Conservation (phyloP, 2,329 filamentous ascomycete species). For the Claviceps monticola region DNA sequence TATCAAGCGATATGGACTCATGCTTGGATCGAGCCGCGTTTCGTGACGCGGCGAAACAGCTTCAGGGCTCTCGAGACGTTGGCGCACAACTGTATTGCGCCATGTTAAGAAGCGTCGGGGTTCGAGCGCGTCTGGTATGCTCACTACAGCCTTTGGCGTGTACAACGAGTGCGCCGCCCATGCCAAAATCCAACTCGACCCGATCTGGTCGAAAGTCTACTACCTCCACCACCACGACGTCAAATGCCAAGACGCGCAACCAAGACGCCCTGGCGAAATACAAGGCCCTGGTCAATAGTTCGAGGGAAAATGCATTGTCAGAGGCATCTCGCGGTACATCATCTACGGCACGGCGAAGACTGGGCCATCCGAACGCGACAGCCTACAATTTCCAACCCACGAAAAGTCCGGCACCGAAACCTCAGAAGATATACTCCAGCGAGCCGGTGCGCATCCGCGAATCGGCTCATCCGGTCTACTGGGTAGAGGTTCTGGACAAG, state of each 20-base stretch:
- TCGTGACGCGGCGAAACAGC: constrained; percentile 47
- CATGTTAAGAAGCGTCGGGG: constrained; percentile 65
- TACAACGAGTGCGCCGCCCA: constrained; percentile 34
- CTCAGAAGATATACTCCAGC: constrained; percentile 17
- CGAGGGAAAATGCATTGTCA: constrained; percentile 14
- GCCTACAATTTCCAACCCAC: constrained; percentile 35
- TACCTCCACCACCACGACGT: constrained; percentile 2
- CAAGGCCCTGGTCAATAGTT: constrained; percentile 26
- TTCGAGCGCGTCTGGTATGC: constrained; percentile 73
- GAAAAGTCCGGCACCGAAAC: constrained; percentile 20
- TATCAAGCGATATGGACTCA: constrained; percentile 50
- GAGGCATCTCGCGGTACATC: constrained; percentile 11
- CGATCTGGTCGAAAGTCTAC: constrained; percentile 16
- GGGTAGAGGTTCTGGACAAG: constrained; percentile 83
- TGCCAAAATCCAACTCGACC: constrained; percentile 25
- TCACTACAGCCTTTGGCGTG: constrained; percentile 77
- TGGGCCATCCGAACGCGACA: constrained; percentile 41
- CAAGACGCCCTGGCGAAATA: constrained; percentile 10
- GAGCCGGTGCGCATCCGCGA: constrained; percentile 41
- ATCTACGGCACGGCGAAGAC: constrained; percentile 30
- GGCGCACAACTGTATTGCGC: constrained; percentile 87
- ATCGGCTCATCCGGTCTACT: constrained; percentile 73
- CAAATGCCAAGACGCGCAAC: constrained; percentile 19
- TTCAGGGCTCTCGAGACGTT: constrained; percentile 75
- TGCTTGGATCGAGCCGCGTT: constrained; percentile 63